These are phyloP conservation scores for Rhizopogon roseolus DNA, from an alignment of 768 basidiomycete genomes.

Conservation along the genomic window DNA sequence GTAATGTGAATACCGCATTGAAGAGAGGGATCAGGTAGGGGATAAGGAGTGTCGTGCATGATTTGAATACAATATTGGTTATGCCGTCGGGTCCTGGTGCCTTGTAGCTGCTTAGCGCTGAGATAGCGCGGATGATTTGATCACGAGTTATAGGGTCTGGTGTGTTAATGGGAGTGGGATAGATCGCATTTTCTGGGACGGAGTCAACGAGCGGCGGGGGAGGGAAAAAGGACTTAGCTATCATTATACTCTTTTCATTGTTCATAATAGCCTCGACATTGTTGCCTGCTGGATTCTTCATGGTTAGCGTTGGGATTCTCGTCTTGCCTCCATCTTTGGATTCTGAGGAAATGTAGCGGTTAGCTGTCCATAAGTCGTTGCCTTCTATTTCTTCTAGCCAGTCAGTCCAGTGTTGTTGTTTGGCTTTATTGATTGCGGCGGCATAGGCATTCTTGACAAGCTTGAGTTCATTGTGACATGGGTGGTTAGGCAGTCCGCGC, in stretches of 20 bases:
- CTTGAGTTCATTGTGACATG: conserved; percentile 6
- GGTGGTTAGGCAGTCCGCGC: background rate
- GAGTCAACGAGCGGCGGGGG: background rate
- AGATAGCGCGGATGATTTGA: conserved; percentile 8
- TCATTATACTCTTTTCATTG: conserved; percentile 12
- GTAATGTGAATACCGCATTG: conserved; percentile 7
- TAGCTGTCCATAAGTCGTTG: conserved; percentile 4
- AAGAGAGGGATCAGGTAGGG: conserved; percentile 10
- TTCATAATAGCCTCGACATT: conserved; percentile 5
- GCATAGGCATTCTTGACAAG: too few species aligned
- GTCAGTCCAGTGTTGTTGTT: conserved; percentile 6
- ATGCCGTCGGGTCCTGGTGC: conserved; percentile 22
- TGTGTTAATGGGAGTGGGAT: background rate
- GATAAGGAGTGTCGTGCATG: conserved; percentile 7
- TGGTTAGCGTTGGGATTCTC: background rate
- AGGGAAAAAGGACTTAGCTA: conserved; percentile 22
- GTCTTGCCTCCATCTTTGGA: background rate
- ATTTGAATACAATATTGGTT: conserved; percentile 14
- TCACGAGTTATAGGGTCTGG: conserved; percentile 9
- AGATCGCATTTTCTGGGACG: background rate
- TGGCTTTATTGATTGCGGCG: background rate
- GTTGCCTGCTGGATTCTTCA: too few species aligned
- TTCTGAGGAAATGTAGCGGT: conserved; percentile 2
- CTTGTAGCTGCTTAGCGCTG: conserved; percentile 12
- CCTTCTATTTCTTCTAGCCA: conserved; percentile 6